Evolutionary conservation across 495 filamentous ascomycete species (phyloP), one percentile per base, ranked within the genome.

Genomic region (Penicillium lividum): DNA sequence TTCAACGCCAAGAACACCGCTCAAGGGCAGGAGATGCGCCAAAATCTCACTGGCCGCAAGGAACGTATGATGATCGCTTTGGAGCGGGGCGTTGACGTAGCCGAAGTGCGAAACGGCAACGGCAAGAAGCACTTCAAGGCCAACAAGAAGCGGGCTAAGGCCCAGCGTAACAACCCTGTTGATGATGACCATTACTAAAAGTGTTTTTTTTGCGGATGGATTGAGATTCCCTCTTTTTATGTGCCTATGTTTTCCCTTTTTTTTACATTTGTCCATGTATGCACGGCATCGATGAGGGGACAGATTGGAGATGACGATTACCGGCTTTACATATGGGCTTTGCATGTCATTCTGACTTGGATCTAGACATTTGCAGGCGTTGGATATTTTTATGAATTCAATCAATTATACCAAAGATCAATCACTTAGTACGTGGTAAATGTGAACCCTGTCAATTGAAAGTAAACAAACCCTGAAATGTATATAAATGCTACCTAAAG

Each of bases 51-150:
- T 31, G 92, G 93, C 7, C 80, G 94, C 45, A 99, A 99, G 73
- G 80, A 92, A 65, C 86, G 87, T 66, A 79, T 87, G 48, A 86
- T 97, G 86, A 74, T 91, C 58, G 93, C 95, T 22, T 54, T 96
- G 40, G 92, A 97, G 74, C 89, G 88, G 58, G 87, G 89, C 44
- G 68, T 97, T 11, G 91, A 95, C 68, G 89, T 91, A 3, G 88
- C 86, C 33, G 95, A 98, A 51, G 78, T 97, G 60, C 84, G 81
- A 68, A 54, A 82, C 65, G 80, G 78, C 7, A 85, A 66, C 55
- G 69, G 89, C 28, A 99, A 99, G 84, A 98, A 97, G 77, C 95
- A 98, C 73, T 97, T 91, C 74, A 98, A 98, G 78, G 87, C 81
- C 7, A 86, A 88, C 54, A 85, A 97, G 79, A 85, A 81, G 27